Percentiles rank a stretch among this genome's conserved stretches.
These are phyloP conservation scores for Candida dubliniensis DNA, from an alignment of 1,139 yeast species.

Conservation along the genomic window DNA sequence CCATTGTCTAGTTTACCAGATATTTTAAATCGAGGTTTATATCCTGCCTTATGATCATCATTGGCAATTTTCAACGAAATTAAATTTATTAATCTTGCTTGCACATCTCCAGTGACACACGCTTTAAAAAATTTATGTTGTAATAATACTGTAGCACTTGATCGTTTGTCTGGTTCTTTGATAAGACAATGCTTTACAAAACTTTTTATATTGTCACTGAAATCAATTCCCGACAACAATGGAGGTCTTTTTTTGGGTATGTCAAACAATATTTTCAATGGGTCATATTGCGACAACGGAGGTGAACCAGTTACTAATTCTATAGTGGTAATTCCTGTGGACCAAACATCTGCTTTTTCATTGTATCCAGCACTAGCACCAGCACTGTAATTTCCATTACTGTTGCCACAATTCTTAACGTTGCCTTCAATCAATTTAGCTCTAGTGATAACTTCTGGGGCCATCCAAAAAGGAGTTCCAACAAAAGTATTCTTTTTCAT, in stretches of 20 bases:
- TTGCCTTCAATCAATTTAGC: conserved; percentile 64
- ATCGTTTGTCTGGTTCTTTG: conserved; percentile 57
- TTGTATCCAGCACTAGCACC: conserved; percentile 52
- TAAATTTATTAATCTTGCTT: conserved; percentile 8
- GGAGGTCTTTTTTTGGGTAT: conserved; percentile 77
- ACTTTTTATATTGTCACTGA: conserved; percentile 52
- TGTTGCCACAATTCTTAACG: conserved; percentile 49
- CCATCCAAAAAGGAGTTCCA: conserved; percentile 95
- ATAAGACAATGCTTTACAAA: conserved; percentile 61
- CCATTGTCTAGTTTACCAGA: conserved; percentile 1
- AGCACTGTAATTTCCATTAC: conserved; percentile 37
- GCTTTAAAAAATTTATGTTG: conserved; percentile 43
- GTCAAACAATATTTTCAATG: conserved; percentile 70
- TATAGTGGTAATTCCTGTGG: conserved; percentile 78
- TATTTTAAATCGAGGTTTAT: conserved; percentile 13
- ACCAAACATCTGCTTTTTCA: conserved; percentile 87
- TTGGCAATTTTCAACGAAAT: conserved; percentile 11
- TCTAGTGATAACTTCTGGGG: conserved; percentile 73
- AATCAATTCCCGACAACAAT: conserved; percentile 42
- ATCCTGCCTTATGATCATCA: conserved; percentile 6
- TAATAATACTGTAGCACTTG: conserved; percentile 45
- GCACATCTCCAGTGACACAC: conserved; percentile 3
- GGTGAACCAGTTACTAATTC: conserved; percentile 75
- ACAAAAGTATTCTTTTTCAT: conserved; percentile 71
- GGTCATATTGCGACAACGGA: conserved; percentile 68